Percentiles rank a stretch among this genome's conserved stretches.
Evolutionary conservation across 176 grass and related monocot genomes (phyloP).

Genomic region (Rhipidocladum racemiflorum): DNA sequence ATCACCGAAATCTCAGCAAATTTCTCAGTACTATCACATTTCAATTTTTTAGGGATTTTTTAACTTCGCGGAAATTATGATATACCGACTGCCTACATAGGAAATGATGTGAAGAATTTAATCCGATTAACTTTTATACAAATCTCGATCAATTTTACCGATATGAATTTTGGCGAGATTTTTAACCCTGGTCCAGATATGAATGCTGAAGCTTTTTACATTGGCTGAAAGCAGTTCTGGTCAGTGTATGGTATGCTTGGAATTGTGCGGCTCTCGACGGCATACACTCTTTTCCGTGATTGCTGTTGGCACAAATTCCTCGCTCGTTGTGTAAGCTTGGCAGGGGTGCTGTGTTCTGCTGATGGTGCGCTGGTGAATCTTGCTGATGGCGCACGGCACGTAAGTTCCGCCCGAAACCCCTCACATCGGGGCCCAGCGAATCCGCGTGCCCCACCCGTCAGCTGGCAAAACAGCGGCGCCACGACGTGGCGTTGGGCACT

Average conservation of each 20-base stretch:
- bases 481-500: not conserved
- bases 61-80: too few relatives aligned
- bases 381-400: not conserved
- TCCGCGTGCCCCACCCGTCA: conserved; percentile 39
- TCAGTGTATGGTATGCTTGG: not conserved
- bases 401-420: not conserved
- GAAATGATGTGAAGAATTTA: too few relatives aligned
- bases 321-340: not conserved
- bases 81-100: too few relatives aligned
- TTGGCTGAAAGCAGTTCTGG: too few relatives aligned
- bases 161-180: too few relatives aligned
- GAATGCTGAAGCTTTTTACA: not conserved
- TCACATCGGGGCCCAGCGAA: not conserved
- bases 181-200: too few relatives aligned
- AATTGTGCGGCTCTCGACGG: not conserved
- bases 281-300: not conserved
- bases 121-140: too few relatives aligned
- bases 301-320: not conserved
- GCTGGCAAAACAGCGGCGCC: not conserved
- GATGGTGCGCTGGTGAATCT: not conserved
- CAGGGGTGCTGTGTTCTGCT: too few relatives aligned
- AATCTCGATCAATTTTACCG: too few relatives aligned
- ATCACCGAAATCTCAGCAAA: too few relatives aligned
- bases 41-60: too few relatives aligned
- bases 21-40: too few relatives aligned